These are phyloP conservation scores for Solanum chacoense DNA, from an alignment of 305 asterid genomes.

Conservation along the genomic window DNA sequence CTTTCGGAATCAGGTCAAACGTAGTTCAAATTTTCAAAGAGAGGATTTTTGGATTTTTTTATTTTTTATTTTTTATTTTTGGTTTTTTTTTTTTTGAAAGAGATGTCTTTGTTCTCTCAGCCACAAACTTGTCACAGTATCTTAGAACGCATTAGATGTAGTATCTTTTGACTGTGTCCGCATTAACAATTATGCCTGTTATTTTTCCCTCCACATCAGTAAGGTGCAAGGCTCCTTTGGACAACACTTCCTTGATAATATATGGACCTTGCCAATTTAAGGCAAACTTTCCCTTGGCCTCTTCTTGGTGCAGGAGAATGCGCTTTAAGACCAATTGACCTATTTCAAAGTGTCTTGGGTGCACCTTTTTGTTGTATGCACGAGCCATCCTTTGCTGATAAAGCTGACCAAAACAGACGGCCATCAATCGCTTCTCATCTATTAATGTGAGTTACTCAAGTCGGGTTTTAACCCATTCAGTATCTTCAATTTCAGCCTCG, in stretches of 20 bases:
- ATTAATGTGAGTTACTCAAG: not conserved
- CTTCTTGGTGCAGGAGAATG: not conserved
- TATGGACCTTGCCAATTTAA: not conserved
- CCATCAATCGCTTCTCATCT: not conserved
- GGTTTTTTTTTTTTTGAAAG: too few relatives aligned
- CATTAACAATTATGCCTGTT: not conserved
- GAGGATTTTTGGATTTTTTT: too few relatives aligned
- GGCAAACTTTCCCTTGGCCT: not conserved
- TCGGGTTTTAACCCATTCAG: not conserved
- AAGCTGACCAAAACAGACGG: not conserved
- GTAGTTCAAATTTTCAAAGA: not conserved
- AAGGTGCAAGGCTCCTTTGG: not conserved
- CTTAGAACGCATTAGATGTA: not conserved
- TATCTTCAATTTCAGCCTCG: not conserved
- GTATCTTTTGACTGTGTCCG: not conserved
- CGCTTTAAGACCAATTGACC: not conserved
- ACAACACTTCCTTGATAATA: too few relatives aligned
- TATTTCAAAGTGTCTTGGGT: too few relatives aligned
- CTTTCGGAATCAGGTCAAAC: not conserved
- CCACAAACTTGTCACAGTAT: not conserved
- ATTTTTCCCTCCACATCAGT: not conserved
- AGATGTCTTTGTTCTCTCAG: not conserved
- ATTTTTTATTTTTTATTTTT: too few relatives aligned
- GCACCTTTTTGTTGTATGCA: not conserved
- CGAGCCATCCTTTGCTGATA: not conserved